phyloP scores from a whole-genome alignment of 129 eudicot genomes.

The Flaveria ramosissima region DNA sequence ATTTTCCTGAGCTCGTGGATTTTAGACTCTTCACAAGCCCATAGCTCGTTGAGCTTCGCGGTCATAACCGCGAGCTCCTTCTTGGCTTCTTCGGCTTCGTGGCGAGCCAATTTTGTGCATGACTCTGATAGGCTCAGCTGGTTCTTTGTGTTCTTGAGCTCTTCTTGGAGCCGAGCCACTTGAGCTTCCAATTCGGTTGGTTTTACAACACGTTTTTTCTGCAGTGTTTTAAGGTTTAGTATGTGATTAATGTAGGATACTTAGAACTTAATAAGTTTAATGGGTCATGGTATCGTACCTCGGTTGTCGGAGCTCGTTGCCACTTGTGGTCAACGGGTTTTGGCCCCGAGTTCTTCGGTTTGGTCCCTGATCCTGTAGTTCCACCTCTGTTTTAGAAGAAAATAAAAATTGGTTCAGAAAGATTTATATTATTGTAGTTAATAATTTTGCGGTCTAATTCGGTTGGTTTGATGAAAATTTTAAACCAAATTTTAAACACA shows the following conservation, averaged over 20 bases:
- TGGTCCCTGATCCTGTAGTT: constrained; percentile 44
- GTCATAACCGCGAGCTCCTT: constrained; percentile 59
- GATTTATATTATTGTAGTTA: no score
- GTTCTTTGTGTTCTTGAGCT: constrained; percentile 65
- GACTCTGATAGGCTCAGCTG: constrained; percentile 61
- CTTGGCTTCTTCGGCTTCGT: constrained; percentile 74
- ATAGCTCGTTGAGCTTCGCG: constrained; percentile 56
- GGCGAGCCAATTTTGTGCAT: constrained; percentile 52
- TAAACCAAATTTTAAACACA: not conserved
- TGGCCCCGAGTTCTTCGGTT: constrained; percentile 51
- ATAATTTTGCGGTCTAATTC: not conserved
- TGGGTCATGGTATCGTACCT: constrained; percentile 41
- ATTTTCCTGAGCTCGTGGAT: constrained; percentile 75
- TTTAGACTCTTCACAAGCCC: constrained; percentile 72
- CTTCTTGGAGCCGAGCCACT: constrained; percentile 68
- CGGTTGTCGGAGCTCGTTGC: constrained; percentile 52
- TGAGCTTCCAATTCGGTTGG: constrained; percentile 63
- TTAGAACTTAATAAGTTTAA: not conserved
- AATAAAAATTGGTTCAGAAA: not conserved
- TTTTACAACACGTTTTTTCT: constrained; percentile 60
- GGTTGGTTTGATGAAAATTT: not conserved
- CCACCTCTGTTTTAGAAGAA: constrained; percentile 35
- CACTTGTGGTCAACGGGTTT: constrained; percentile 43
- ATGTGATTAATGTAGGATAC: not conserved
- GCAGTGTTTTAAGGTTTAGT: not conserved